Conservation (phyloP, 371 early-diverging fungal genomes). For the Gilbertella persicaria region DNA sequence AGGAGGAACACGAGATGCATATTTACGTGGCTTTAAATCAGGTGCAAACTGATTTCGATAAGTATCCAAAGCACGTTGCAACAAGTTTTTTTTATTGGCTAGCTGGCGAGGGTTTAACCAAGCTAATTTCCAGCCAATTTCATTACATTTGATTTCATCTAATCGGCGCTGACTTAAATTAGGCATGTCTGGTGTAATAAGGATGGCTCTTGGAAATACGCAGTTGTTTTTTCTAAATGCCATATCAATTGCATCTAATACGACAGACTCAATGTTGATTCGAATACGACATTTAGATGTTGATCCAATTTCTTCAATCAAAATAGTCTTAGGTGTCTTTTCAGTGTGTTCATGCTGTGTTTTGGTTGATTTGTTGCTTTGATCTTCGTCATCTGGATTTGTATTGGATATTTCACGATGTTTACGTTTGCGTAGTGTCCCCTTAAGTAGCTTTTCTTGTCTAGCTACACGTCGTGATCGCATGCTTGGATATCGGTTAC, state of each 20-base stretch:
- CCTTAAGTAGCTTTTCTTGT: slow-evolving; percentile 69
- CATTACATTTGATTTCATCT: slow-evolving; percentile 50
- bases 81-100: slow-evolving; percentile 45
- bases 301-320: slow-evolving; percentile 22
- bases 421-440: slow-evolving; percentile 42
- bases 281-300: slow-evolving; percentile 37
- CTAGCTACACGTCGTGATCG: slow-evolving; percentile 78
- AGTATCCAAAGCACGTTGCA: slow-evolving; percentile 48
- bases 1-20: slow-evolving; percentile 38
- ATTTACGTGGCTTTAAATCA: slow-evolving; percentile 41
- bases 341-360: slow-evolving; percentile 4
- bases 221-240: slow-evolving; percentile 45
- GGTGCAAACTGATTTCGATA: slow-evolving; percentile 45
- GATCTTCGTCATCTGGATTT: slow-evolving; percentile 6
- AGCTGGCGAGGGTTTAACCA: slow-evolving; percentile 54
- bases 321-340: slow-evolving; percentile 23
- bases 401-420: slow-evolving; percentile 13
- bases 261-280: slow-evolving; percentile 49
- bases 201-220: slow-evolving; percentile 49
- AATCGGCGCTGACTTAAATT: slow-evolving; percentile 32
- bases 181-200: slow-evolving; percentile 28
- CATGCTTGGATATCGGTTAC: slow-evolving; percentile 80
- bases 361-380: slow-evolving; percentile 3
- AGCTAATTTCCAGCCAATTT: slow-evolving; percentile 54
- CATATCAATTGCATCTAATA: slow-evolving; percentile 37